Evolutionary conservation across 2,329 filamentous ascomycete genomes (phyloP).

Genomic region (Paraphaeosphaeria minitans): DNA sequence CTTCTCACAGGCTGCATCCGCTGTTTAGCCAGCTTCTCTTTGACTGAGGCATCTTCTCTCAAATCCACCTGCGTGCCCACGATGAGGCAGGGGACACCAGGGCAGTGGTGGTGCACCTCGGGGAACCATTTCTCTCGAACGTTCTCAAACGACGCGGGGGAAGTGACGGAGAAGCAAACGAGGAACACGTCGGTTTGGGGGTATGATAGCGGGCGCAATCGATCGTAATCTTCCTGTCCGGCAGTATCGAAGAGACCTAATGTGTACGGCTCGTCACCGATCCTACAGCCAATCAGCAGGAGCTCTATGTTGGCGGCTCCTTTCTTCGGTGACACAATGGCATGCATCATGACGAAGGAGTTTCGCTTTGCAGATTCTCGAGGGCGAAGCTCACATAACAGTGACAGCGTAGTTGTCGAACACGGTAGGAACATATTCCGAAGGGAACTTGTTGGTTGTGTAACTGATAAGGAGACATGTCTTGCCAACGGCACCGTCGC

Average conservation of each 20-base stretch:
- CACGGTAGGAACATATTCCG: slow-evolving; percentile 98
- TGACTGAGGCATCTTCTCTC: slow-evolving; percentile 82
- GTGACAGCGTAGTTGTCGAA: slow-evolving; percentile 99
- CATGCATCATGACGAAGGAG: neutral
- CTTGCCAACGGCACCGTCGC: slow-evolving; percentile 99
- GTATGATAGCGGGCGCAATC: slow-evolving; percentile 93
- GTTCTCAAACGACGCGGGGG: slow-evolving; percentile 98
- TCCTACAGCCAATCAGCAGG: slow-evolving; percentile 65
- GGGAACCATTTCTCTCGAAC: slow-evolving; percentile 99
- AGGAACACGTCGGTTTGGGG: slow-evolving; percentile 99
- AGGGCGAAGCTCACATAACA: slow-evolving; percentile 77
- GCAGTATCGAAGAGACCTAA: slow-evolving; percentile 97
- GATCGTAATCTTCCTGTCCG: slow-evolving; percentile 99
- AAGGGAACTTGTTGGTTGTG: slow-evolving; percentile 99
- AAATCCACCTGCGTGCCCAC: slow-evolving; percentile 98
- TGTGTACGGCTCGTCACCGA: slow-evolving; percentile 97
- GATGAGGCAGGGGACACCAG: slow-evolving; percentile 95
- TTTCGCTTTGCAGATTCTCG: neutral
- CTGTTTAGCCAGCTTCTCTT: slow-evolving; percentile 91
- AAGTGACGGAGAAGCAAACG: slow-evolving; percentile 98
- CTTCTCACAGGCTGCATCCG: slow-evolving; percentile 93
- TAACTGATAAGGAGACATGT: slow-evolving; percentile 99
- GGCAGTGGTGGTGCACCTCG: slow-evolving; percentile 98
- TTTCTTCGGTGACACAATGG: neutral
- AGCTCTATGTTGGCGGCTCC: slow-evolving; percentile 11